Evolutionary conservation across 768 basidiomycete species (phyloP).

Genomic region (Pleurotus platypus): DNA sequence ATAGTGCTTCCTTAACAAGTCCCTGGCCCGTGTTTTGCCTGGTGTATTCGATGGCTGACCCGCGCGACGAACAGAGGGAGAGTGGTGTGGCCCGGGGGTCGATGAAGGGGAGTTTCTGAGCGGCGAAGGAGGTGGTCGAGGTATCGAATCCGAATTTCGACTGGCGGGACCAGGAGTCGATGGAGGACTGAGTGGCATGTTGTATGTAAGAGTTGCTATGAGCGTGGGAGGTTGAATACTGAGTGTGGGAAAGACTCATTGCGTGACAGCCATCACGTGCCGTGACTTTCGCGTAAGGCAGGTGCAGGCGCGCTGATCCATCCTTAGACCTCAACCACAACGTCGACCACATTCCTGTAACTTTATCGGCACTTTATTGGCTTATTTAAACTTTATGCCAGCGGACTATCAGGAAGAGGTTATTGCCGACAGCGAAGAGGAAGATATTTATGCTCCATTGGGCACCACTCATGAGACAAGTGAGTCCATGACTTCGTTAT

Average conservation of each 20-base stretch:
- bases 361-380: neutral
- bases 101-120: slow-evolving; percentile 34
- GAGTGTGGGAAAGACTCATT: neutral
- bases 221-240: neutral
- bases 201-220: neutral
- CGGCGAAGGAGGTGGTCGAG: slow-evolving; percentile 39
- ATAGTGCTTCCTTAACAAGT: slow-evolving; percentile 83
- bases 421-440: slow-evolving; percentile 49
- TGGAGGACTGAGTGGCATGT: slow-evolving; percentile 1
- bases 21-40: slow-evolving; percentile 61
- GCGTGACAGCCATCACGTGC: neutral
- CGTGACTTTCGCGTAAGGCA: neutral
- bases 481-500: neutral
- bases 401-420: slow-evolving; percentile 31
- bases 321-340: neutral
- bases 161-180: slow-evolving; percentile 16
- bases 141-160: slow-evolving; percentile 21
- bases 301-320: neutral
- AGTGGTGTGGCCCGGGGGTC: slow-evolving; percentile 11
- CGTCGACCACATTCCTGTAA: neutral
- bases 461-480: neutral
- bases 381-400: neutral
- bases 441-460: slow-evolving; percentile 13
- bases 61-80: neutral
- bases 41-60: slow-evolving; percentile 16